Evolutionary conservation across 208 protist species (phyloP).

Genomic region (Acanthamoeba castellanii): DNA sequence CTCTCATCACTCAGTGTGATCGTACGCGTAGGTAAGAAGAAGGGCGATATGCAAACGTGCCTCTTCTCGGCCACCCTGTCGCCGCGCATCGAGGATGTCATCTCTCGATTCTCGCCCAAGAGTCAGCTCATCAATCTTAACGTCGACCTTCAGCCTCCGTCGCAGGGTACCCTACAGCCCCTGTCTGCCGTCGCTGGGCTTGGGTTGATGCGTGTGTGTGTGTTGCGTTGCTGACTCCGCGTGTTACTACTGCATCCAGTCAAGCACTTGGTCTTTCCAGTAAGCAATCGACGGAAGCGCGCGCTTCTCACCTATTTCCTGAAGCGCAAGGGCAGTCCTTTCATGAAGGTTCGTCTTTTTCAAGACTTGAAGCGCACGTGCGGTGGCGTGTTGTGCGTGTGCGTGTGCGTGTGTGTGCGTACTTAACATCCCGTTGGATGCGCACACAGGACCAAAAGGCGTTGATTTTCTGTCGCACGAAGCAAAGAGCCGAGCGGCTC

Average conservation of each 20-base stretch:
- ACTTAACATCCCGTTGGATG: not conserved
- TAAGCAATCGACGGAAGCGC: constrained; percentile 27
- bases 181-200: too few species aligned
- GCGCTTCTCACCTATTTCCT: constrained; percentile 26
- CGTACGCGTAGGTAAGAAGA: not conserved
- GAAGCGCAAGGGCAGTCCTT: not conserved
- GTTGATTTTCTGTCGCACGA: constrained; percentile 59
- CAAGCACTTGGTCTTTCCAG: constrained; percentile 27
- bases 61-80: constrained; percentile 69
- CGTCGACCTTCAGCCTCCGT: constrained; percentile 37
- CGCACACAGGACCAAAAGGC: constrained; percentile 25
- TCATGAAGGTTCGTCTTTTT: constrained; percentile 22
- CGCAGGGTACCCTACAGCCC: not conserved
- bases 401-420: not conserved
- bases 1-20: too few species aligned
- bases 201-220: not conserved
- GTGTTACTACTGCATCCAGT: not conserved
- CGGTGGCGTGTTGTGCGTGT: too few species aligned
- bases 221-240: not conserved
- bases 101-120: constrained; percentile 55
- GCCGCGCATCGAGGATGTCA: constrained; percentile 46
- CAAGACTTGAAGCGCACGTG: not conserved
- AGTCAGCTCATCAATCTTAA: constrained; percentile 62
- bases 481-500: constrained; percentile 44
- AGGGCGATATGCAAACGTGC: constrained; percentile 63